Evolutionary conservation across 1,284 basidiomycete species (phyloP), one percentile per base, ranked within the genome.

Genomic region (Moesziomyces sp.): DNA sequence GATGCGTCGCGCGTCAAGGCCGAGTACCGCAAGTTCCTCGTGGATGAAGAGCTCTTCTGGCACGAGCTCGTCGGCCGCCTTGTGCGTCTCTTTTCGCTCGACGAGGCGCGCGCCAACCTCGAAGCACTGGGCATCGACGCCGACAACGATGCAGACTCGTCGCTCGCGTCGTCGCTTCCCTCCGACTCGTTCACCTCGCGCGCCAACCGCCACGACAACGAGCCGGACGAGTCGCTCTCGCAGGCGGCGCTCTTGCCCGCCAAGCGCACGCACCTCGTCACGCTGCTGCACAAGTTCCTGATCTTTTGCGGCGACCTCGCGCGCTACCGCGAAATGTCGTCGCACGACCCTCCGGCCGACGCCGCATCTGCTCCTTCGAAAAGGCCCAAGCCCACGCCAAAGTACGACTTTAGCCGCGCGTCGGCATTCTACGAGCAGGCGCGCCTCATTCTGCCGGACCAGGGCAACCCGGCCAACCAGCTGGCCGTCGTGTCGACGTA

Each of bases 241-340:
- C 60, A 75, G 52, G 67, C 68, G 10, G 72, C 74, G 10, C 52
- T 61, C 30, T 52, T 76, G 16, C 78, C 79, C 16, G 58, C 66
- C 55, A 78, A 80, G 30, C 53, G 68, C 38, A 45, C 50, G n/a
- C 73, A 78, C 18, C 64, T 81, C 35, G 45, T 80, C 49, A 73
- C 90, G 5, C 67, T 93, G 46, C 86, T 96, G 45, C 92, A 91
- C 86, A 97, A 95, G 85, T 90, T 91, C 3, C 87, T 98, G 52
- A 91, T 97, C 30, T 97, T 91, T 84, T 88, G 97, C 21, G 96
- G 96, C 18, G 96, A 99, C 83, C 90, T 99, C 47, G 92, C 93
- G 69, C 88, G 96, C 35, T 99, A 99, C 85, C 89, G 92, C 64
- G 95, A 98, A 81, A 89, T 93, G 66, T 95, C 95, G 45, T 59